Conservation (phyloP, 768 basidiomycete species). For the Mrakia hoshinonis region DNA sequence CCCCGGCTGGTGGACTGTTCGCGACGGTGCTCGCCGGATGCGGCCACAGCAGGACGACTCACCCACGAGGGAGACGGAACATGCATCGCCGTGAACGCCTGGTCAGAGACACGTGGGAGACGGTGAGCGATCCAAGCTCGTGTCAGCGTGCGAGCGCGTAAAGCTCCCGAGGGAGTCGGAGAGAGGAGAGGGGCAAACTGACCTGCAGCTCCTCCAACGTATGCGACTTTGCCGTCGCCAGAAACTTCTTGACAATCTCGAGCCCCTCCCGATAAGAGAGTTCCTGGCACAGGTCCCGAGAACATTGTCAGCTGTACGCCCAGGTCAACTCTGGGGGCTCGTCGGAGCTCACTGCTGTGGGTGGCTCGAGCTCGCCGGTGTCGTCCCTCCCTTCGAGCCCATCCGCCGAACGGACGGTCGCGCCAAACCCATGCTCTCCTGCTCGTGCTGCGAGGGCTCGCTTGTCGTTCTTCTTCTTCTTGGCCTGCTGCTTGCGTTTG, state of each 20-base stretch:
- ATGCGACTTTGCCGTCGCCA: conserved; percentile 7
- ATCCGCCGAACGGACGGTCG: neutral
- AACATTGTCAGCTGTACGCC: neutral
- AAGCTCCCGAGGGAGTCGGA: too few relatives aligned
- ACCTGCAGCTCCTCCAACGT: conserved; percentile 26
- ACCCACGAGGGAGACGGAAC: conserved; percentile 12
- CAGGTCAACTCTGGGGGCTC: neutral
- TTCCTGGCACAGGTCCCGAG: neutral
- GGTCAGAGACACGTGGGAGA: too few relatives aligned
- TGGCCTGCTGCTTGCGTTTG: neutral
- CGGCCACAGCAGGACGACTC: neutral
- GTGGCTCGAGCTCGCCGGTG: neutral
- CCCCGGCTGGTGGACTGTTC: neutral
- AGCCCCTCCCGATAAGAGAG: conserved; percentile 9
- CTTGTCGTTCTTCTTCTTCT: neutral
- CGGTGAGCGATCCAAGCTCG: neutral
- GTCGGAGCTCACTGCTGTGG: neutral
- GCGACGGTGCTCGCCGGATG: neutral
- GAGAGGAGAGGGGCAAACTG: neutral
- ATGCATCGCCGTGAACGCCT: conserved; percentile 26
- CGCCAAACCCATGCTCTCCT: neutral
- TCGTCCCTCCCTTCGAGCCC: neutral
- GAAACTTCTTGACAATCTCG: conserved; percentile 10
- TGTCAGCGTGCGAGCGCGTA: too few relatives aligned
- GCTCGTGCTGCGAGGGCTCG: neutral